A percentile compares a stretch with the other conserved stretches of the same genome.
Conservation (phyloP, 78 protist genomes). For the Planoprotostelium fungivorum region DNA sequence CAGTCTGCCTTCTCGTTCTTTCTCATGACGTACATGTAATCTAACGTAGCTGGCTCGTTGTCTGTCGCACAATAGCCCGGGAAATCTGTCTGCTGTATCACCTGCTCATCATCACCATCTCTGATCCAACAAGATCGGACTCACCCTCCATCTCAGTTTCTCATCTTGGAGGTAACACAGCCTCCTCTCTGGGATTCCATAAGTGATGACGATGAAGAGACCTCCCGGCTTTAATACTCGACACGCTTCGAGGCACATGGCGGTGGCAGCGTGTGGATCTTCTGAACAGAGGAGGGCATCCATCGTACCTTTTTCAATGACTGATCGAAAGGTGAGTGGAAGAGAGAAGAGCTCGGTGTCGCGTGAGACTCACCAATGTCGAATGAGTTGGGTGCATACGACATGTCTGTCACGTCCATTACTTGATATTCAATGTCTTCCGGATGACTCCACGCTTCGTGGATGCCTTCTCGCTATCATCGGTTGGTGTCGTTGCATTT, state of each 20-base stretch:
- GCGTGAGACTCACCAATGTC: neutral
- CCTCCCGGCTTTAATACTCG: conserved; percentile 56
- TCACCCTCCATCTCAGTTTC: neutral
- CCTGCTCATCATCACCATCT: neutral
- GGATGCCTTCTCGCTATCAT: no score
- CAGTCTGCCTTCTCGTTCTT: no score
- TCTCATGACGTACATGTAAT: neutral
- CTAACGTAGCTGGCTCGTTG: neutral
- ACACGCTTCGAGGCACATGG: conserved; percentile 29
- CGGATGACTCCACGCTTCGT: neutral
- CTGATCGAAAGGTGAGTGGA: conserved; percentile 16
- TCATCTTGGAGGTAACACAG: neutral
- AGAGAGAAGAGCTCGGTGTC: no score
- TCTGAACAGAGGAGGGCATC: conserved; percentile 49
- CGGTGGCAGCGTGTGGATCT: conserved; percentile 20
- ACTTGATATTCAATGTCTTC: neutral
- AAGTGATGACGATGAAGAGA: conserved; percentile 39
- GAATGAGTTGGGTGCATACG: neutral
- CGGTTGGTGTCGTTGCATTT: no score
- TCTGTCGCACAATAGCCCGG: neutral
- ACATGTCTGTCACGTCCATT: neutral
- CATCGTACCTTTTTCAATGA: conserved; percentile 54
- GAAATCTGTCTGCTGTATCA: neutral
- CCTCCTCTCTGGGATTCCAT: conserved; percentile 38
- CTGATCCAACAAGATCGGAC: neutral